Evolutionary conservation across 176 grass and related monocot genomes (phyloP).

Genomic region (Lolium rigidum): DNA sequence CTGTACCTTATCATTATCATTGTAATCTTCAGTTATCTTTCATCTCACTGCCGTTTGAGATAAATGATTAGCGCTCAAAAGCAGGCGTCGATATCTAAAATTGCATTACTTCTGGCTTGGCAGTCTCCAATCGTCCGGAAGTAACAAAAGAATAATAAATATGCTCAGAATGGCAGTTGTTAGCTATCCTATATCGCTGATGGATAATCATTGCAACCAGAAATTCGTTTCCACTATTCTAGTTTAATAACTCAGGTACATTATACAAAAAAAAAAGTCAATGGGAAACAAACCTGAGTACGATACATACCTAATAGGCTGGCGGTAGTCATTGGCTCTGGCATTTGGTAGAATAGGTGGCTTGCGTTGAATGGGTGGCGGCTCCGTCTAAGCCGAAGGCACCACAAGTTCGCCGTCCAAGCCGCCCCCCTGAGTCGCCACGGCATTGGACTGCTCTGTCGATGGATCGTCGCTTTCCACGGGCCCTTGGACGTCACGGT

Average conservation of each 20-base stretch:
- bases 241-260: background rate
- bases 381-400: background rate
- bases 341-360: constrained; percentile 34
- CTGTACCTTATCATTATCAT: constrained; percentile 10
- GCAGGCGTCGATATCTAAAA: background rate
- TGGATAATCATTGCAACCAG: background rate
- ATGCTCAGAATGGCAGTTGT: background rate
- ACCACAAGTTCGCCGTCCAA: background rate
- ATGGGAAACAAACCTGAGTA: background rate
- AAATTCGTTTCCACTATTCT: background rate
- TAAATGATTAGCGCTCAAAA: constrained; percentile 6
- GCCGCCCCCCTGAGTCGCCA: background rate
- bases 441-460: background rate
- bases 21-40: background rate
- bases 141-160: background rate
- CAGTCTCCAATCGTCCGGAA: background rate
- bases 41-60: background rate
- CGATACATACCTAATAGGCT: background rate
- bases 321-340: background rate
- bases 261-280: background rate
- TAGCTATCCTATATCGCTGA: background rate
- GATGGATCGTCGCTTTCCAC: background rate
- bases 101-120: background rate
- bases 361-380: background rate
- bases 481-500: constrained; percentile 17